phyloP scores from a whole-genome alignment of 345 rosid genomes.

The Salix exigua region DNA sequence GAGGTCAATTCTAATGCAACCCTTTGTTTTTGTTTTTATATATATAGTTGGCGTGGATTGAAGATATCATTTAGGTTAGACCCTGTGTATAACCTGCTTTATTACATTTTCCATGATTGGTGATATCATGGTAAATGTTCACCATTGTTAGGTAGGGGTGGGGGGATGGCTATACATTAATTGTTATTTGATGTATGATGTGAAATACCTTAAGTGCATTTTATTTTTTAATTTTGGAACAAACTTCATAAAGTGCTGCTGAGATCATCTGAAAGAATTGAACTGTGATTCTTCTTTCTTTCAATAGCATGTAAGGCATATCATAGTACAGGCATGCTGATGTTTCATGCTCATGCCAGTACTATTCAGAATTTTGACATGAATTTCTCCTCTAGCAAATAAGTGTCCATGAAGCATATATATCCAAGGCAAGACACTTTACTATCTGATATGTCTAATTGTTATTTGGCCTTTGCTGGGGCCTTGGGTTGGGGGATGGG shows the following conservation, averaged over 20 bases:
- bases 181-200: neutral
- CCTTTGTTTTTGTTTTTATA: neutral
- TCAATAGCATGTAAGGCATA: neutral
- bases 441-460: neutral
- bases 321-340: neutral
- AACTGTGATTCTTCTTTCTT: neutral
- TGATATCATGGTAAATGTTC: neutral
- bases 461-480: neutral
- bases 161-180: neutral
- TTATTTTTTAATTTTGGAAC: neutral
- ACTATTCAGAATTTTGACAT: neutral
- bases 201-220: neutral
- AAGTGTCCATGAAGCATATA: neutral
- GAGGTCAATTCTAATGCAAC: conserved; percentile 53
- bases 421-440: neutral
- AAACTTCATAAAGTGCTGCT: neutral
- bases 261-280: neutral
- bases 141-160: neutral
- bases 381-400: neutral
- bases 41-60: neutral
- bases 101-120: neutral
- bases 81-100: neutral
- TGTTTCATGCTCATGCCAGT: neutral
- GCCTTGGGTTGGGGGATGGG: neutral
- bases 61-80: neutral